Base-by-base conservation (phyloP, 441 rosid genomes). In the Jatropha multifida region DNA sequence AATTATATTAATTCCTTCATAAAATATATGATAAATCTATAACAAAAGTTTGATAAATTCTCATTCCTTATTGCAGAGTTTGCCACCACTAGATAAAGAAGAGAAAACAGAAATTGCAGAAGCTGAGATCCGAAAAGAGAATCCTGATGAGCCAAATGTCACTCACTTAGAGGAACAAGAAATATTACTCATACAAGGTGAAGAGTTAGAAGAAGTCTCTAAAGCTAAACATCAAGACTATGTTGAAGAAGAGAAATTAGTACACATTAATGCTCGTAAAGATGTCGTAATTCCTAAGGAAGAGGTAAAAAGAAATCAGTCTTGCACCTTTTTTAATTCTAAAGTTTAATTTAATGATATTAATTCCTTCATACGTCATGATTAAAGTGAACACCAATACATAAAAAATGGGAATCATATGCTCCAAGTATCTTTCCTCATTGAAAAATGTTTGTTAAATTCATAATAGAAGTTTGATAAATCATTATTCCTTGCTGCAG, bases 181-280 rank as follows among this genome's bases (percentile, higher is more conserved):
- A 56, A 56, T 7, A 3, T 9, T n/a, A 18, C 26, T 6, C 17
- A 26, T 9, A 56, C 60, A 81, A 65, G n/a, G 52, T 5, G 62
- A 72, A 60, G 62, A 76, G 52, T 71, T 48, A 37, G 67, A 40
- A 18, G 26, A 77, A 41, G 69, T 51, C 75, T 58, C 77, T 49
- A 63, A 74, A 18, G 37, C 46, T 56, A 70, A 82, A 83, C 41
- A 79, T 41, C 72, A 77, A 75, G 82, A 81, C 59, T 71, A 52
- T 54, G 54, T 58, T 73, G 59, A 80, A 68, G 81, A 44, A 68
- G 11, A 56, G 60, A 56, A 56, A 56, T 56, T 3, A 20, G 3
- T 17, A 18, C 10, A n/a, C 26, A 8, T n/a, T 56, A 23, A 56
- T 20, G 27, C 7, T n/a, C 4, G 15, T 8, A 56, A n/a, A 56